Conservation (phyloP, 2,329 filamentous ascomycete species). For the Penicillium sp. region DNA sequence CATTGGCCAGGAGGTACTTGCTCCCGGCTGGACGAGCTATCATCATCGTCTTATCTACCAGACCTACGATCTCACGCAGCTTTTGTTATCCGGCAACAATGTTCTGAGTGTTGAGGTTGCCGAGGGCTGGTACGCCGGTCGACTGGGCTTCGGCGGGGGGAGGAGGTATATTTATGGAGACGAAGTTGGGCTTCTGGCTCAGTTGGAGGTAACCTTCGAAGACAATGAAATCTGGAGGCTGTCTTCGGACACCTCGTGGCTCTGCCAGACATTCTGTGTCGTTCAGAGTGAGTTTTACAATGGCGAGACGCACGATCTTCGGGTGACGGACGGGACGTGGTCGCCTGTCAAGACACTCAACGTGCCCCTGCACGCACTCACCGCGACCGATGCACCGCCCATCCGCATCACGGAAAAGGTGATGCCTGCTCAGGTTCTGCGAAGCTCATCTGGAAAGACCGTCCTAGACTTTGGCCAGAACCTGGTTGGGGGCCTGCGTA, state of each 20-base stretch:
- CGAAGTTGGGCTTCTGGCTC: slow-evolving; percentile 32
- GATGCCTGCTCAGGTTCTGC: slow-evolving; percentile 33
- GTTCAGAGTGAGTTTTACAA: slow-evolving; percentile 54
- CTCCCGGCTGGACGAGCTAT: slow-evolving; percentile 60
- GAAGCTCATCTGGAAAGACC: slow-evolving; percentile 50
- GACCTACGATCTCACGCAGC: slow-evolving; percentile 55
- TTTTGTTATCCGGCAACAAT: slow-evolving; percentile 45
- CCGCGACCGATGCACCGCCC: slow-evolving; percentile 51
- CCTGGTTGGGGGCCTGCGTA: slow-evolving; percentile 56
- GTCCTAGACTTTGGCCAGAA: slow-evolving; percentile 65
- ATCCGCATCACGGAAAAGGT: slow-evolving; percentile 44
- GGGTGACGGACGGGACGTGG: slow-evolving; percentile 15
- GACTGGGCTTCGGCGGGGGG: slow-evolving; percentile 36
- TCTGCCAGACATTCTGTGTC: slow-evolving; percentile 24
- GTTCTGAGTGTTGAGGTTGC: slow-evolving; percentile 49
- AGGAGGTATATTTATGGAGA: slow-evolving; percentile 23
- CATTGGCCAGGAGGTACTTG: slow-evolving; percentile 37
- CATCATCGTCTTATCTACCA: slow-evolving; percentile 57
- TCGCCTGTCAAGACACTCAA: slow-evolving; percentile 27
- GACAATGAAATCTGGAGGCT: slow-evolving; percentile 20
- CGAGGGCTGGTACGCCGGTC: slow-evolving; percentile 56
- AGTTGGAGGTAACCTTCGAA: slow-evolving; percentile 33
- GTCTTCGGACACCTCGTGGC: slow-evolving; percentile 33
- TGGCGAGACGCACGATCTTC: slow-evolving; percentile 57
- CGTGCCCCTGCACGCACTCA: slow-evolving; percentile 37